Evolutionary conservation across 1,284 basidiomycete genomes (phyloP).

Genomic region (Cutaneotrichosporon cavernicola): DNA sequence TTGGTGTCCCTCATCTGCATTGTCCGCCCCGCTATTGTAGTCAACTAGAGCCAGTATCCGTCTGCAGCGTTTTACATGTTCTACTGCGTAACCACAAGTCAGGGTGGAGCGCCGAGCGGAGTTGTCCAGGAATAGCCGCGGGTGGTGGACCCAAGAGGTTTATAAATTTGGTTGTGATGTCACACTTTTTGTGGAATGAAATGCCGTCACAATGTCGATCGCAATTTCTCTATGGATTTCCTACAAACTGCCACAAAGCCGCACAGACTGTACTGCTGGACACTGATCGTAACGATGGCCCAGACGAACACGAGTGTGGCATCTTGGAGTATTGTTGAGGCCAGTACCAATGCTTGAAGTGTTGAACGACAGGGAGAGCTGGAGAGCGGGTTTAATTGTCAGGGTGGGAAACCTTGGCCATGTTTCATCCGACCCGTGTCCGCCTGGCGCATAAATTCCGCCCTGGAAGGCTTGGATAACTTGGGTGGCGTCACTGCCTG

Average conservation of each 20-base stretch:
- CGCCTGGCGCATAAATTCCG: background rate
- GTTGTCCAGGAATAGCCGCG: no score
- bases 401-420: background rate
- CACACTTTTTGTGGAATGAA: background rate
- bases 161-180: background rate
- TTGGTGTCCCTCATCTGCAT: background rate
- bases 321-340: no score
- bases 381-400: background rate
- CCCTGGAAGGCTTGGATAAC: background rate
- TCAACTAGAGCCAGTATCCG: background rate
- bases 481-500: background rate
- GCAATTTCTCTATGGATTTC: background rate
- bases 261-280: no score
- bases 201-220: background rate
- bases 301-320: no score
- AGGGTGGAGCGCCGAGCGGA: no score
- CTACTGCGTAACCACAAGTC: no score
- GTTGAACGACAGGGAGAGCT: background rate
- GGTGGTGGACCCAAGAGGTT: no score
- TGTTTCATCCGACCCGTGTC: background rate
- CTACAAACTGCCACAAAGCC: no score
- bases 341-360: no score
- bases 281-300: no score
- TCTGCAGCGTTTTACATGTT: background rate
- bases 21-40: background rate